These are phyloP conservation scores for Lophium mytilinum DNA, from an alignment of 495 filamentous ascomycete species.

Conservation along the genomic window DNA sequence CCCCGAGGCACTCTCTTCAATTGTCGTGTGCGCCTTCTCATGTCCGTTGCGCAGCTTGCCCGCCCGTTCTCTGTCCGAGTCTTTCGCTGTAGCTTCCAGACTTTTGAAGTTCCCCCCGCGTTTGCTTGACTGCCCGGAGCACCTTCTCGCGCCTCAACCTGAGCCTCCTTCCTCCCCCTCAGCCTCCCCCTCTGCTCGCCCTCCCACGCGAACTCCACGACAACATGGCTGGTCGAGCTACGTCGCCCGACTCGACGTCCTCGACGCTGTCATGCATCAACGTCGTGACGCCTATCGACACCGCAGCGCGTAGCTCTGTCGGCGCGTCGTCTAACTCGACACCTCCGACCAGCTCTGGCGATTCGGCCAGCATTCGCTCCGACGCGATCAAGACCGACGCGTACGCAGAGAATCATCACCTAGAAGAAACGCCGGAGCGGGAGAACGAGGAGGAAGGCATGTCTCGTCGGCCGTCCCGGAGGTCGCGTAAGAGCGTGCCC, in stretches of 20 bases:
- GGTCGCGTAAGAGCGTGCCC: conserved; percentile 11
- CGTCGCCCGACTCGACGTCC: conserved; percentile 16
- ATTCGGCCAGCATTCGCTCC: conserved; percentile 25
- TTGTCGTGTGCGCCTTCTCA: conserved; percentile 12
- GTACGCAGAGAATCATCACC: not conserved
- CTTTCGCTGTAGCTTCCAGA: conserved; percentile 6
- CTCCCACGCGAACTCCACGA: not conserved
- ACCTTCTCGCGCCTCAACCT: conserved; percentile 2
- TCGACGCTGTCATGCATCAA: conserved; percentile 14
- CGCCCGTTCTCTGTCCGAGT: not conserved
- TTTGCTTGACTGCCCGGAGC: not conserved
- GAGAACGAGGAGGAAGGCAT: conserved; percentile 10
- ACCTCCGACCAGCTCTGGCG: conserved; percentile 29
- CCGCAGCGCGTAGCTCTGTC: conserved; percentile 8
- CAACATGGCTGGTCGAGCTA: conserved; percentile 16
- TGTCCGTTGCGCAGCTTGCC: not conserved
- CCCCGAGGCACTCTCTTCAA: conserved; percentile 3
- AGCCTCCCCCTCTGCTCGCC: not conserved
- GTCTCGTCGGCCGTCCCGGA: conserved; percentile 18
- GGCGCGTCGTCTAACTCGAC: conserved; percentile 26
- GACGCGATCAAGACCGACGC: conserved; percentile 16
- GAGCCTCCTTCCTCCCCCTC: conserved; percentile 2
- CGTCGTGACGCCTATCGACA: conserved; percentile 1
- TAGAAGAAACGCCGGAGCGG: conserved; percentile 1
- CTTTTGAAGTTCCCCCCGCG: conserved; percentile 15